Conservation (phyloP, 164 flowering plant species). For the Akebia trifoliata region DNA sequence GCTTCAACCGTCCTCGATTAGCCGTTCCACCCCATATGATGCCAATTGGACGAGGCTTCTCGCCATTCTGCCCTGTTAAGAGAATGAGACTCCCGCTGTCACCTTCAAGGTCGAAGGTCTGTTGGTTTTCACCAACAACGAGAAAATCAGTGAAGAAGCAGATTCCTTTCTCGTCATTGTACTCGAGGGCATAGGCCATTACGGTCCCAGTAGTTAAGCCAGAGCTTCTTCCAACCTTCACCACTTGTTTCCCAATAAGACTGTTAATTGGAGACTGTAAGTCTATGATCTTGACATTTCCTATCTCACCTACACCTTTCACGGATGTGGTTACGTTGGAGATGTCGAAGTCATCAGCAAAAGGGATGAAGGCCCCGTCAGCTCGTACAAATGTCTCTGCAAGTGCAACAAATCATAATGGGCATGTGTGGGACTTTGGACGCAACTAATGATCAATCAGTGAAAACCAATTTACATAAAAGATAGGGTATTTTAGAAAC, state of each 20-base stretch:
- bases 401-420: too few relatives aligned
- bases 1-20: constrained; percentile 80
- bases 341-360: constrained; percentile 72
- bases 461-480: constrained; percentile 4
- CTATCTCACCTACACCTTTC: constrained; percentile 80
- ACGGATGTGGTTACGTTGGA: constrained; percentile 60
- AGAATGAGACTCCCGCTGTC: constrained; percentile 95
- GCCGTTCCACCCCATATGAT: constrained; percentile 99
- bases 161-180: constrained; percentile 92
- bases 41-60: constrained; percentile 79
- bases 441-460: too few relatives aligned
- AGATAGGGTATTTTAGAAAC: background rate
- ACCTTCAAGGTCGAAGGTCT: constrained; percentile 92
- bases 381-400: constrained; percentile 97
- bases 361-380: constrained; percentile 93
- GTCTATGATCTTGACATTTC: constrained; percentile 62
- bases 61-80: constrained; percentile 55
- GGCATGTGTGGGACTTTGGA: too few relatives aligned
- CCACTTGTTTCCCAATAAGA: constrained; percentile 79
- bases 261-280: constrained; percentile 71
- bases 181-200: constrained; percentile 90
- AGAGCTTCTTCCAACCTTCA: constrained; percentile 95
- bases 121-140: constrained; percentile 91
- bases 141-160: constrained; percentile 93
- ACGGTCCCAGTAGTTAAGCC: constrained; percentile 86